A percentile compares a stretch with the other conserved stretches of the same genome.
Evolutionary conservation across 2,329 filamentous ascomycete genomes (phyloP).

Genomic region (Fusarium albosuccineum): DNA sequence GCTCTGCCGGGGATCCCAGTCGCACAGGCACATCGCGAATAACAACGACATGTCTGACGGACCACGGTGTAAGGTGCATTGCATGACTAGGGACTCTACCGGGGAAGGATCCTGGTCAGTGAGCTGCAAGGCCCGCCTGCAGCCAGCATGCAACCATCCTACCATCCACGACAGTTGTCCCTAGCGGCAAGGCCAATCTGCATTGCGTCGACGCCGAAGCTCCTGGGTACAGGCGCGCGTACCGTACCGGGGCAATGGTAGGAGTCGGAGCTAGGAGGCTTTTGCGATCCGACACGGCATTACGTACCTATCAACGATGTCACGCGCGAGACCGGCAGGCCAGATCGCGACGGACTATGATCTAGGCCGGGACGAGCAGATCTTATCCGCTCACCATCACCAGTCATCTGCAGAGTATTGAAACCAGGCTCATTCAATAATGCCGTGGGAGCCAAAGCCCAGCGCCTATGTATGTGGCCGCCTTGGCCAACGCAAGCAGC

Average conservation of each 20-base stretch:
- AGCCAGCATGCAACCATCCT: constrained; percentile 39
- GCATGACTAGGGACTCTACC: constrained; percentile 40
- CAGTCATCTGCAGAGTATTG: constrained; percentile 11
- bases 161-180: constrained; percentile 40
- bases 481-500: background rate
- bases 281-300: constrained; percentile 41
- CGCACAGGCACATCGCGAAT: constrained; percentile 20
- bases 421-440: constrained; percentile 34
- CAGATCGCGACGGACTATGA: constrained; percentile 36
- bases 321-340: constrained; percentile 35
- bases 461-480: background rate
- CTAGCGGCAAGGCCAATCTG: constrained; percentile 39
- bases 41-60: constrained; percentile 38
- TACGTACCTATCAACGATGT: constrained; percentile 41
- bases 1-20: constrained; percentile 13
- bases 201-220: constrained; percentile 37
- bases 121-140: constrained; percentile 46
- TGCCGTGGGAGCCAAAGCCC: constrained; percentile 28
- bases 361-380: constrained; percentile 21
- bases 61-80: constrained; percentile 30
- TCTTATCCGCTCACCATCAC: constrained; percentile 13
- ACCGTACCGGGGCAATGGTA: constrained; percentile 44
- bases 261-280: constrained; percentile 35
- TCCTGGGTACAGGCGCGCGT: constrained; percentile 40
- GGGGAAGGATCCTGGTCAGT: constrained; percentile 40